phyloP scores from a whole-genome alignment of 805 yeast species.

The Pichia occidentalis region DNA sequence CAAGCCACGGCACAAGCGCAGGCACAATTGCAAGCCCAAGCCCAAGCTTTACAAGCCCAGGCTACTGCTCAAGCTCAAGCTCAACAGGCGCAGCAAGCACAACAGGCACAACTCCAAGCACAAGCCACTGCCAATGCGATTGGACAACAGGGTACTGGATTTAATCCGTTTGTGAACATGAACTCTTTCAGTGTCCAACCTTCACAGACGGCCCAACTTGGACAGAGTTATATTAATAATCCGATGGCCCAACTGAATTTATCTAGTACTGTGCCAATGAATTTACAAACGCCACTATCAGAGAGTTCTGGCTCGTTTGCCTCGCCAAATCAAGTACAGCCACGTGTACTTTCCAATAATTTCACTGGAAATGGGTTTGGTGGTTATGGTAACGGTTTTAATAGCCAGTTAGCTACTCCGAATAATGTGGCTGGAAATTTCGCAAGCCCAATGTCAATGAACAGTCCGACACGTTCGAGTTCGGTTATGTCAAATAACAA shows the following conservation, averaged over 20 bases:
- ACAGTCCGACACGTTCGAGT: constrained; percentile 19
- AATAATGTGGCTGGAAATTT: not conserved
- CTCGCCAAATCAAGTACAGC: constrained; percentile 2
- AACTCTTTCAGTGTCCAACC: constrained; percentile 11
- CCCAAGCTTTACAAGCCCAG: constrained; percentile 11
- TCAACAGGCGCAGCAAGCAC: too few relatives aligned
- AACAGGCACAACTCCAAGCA: constrained; percentile 10
- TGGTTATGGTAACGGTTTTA: constrained; percentile 14
- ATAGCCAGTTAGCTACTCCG: too few relatives aligned
- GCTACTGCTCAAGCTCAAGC: constrained; percentile 14
- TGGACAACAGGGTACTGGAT: constrained; percentile 14
- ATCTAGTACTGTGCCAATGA: constrained; percentile 6
- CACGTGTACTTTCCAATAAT: constrained; percentile 12
- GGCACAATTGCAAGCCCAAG: constrained; percentile 11
- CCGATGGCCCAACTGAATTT: constrained; percentile 4
- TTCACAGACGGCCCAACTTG: too few relatives aligned
- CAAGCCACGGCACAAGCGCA: constrained; percentile 12
- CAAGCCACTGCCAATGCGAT: constrained; percentile 7
- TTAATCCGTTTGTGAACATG: constrained; percentile 14
- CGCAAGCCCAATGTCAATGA: too few relatives aligned
- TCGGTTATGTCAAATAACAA: constrained; percentile 18
- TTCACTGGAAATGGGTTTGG: constrained; percentile 58
- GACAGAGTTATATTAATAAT: too few relatives aligned
- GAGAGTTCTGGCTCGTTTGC: constrained; percentile 17
- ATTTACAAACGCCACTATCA: constrained; percentile 8